A percentile compares a stretch with the other conserved stretches of the same genome.
Evolutionary conservation across 495 filamentous ascomycete genomes (phyloP).

Genomic region (Daldinia concentrica): DNA sequence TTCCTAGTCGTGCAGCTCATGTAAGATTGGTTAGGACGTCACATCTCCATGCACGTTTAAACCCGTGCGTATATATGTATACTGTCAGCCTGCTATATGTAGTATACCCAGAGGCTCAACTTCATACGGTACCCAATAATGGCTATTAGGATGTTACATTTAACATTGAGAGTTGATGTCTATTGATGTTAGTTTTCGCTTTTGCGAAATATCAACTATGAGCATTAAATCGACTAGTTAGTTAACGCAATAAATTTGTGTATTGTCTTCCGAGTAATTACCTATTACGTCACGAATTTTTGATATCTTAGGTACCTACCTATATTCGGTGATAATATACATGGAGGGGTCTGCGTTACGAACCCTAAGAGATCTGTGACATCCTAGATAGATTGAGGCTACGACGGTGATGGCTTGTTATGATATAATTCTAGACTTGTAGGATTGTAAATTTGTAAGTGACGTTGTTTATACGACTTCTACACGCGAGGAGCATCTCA

Average conservation of each 20-base stretch:
- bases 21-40: slow-evolving; percentile 31
- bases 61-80: not conserved
- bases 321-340: not conserved
- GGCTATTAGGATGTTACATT: not conserved
- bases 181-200: not conserved
- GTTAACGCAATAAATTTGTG: not conserved
- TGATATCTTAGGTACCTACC: not conserved
- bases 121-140: not conserved
- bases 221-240: not conserved
- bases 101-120: slow-evolving; percentile 35
- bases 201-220: not conserved
- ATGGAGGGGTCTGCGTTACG: slow-evolving; percentile 10
- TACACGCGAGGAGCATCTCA: not conserved
- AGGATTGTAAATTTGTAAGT: not conserved
- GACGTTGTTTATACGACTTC: not conserved
- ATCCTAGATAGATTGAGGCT: slow-evolving; percentile 14
- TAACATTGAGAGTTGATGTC: not conserved
- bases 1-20: slow-evolving; percentile 13
- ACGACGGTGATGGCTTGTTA: not conserved
- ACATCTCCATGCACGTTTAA: slow-evolving; percentile 28
- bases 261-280: not conserved
- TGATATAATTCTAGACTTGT: not conserved
- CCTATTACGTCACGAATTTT: slow-evolving; percentile 11
- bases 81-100: not conserved
- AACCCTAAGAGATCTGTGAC: slow-evolving; percentile 29